Evolutionary conservation across 2,329 filamentous ascomycete species (phyloP).

Genomic region (Celoporthe dispersa): DNA sequence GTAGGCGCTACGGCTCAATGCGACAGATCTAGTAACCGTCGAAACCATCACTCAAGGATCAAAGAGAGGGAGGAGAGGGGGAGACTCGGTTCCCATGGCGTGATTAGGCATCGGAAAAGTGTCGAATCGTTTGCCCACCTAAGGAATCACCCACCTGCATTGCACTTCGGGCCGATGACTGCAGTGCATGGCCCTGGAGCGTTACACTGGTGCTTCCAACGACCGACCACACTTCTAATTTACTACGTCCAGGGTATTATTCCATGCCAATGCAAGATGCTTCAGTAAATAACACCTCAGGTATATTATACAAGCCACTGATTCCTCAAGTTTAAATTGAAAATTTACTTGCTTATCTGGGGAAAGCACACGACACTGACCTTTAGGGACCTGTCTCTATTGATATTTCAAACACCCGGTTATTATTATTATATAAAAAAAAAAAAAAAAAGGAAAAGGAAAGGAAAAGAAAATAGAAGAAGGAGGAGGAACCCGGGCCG

Average conservation of each 20-base stretch:
- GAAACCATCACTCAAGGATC: not conserved
- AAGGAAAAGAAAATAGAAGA: too few relatives aligned
- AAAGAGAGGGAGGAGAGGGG: not conserved
- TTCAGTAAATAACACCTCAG: not conserved
- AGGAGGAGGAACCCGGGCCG: too few relatives aligned
- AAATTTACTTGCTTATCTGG: too few relatives aligned
- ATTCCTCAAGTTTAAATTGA: too few relatives aligned
- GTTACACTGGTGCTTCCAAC: not conserved
- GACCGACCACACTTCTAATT: not conserved
- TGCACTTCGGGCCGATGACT: not conserved
- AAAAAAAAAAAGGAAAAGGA: too few relatives aligned
- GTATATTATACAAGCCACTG: too few relatives aligned
- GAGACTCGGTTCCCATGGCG: not conserved
- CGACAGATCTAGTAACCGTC: too few relatives aligned
- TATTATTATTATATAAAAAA: too few relatives aligned
- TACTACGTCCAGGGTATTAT: not conserved
- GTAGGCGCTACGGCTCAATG: too few relatives aligned
- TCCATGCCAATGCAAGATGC: not conserved
- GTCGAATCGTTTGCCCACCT: not conserved
- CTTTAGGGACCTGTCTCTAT: too few relatives aligned
- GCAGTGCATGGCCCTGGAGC: not conserved
- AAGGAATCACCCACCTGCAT: not conserved
- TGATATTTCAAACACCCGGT: too few relatives aligned
- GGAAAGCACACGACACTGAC: too few relatives aligned
- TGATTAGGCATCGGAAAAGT: not conserved